Base-by-base conservation (phyloP, 495 filamentous ascomycete species). In the Neurospora sublineolata region DNA sequence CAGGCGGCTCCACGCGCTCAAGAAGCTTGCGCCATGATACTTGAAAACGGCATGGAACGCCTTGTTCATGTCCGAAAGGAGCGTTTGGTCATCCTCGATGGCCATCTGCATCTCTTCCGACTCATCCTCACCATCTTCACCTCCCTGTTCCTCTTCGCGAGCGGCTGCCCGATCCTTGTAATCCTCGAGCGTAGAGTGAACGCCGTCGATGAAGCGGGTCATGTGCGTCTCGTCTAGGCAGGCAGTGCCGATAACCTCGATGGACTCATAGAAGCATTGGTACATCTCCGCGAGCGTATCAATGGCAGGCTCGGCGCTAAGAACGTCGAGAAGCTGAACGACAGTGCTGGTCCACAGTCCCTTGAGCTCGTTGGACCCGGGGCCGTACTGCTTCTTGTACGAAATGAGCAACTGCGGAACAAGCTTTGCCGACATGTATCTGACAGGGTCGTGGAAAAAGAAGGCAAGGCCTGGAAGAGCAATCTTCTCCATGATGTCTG, bases 31-130 rank as follows among this genome's bases (percentile, higher is more conserved):
- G 71, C 92, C 91, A 77, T 96, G 92, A 84, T 97, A 92, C 85
- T 97, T 97, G 85, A 98, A 98, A 76, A 99, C 93, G 60, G 92
- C 95, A 81, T 99, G 96, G 88, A 97, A 99, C 0, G 96, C 93
- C 84, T 99, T 99, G 89, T 98, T 99, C 96, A 99, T 99, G 77
- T 99, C 96, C 10, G 94, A 97, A 67, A 99, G 88, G 27, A 99
- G 84, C 36, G 93, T 94, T 80, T 98, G 95, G 78, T 99, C 96
- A 75, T 99, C 96, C 80, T 99, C 96, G 40, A 99, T 92, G 7
- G 96, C 96, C 76, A 95, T 91, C 6, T 94, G 80, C 68, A 90
- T 88, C 37, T 94, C 92, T 74, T 94, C 92, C 4, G 85, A 85
- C 70, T 94, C 90, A 74, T 97, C 93, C 70, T 94, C 92, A 64